Evolutionary conservation across 805 yeast genomes (phyloP), one percentile per base, ranked within the genome.

Genomic region (Dipodascus albidus): DNA sequence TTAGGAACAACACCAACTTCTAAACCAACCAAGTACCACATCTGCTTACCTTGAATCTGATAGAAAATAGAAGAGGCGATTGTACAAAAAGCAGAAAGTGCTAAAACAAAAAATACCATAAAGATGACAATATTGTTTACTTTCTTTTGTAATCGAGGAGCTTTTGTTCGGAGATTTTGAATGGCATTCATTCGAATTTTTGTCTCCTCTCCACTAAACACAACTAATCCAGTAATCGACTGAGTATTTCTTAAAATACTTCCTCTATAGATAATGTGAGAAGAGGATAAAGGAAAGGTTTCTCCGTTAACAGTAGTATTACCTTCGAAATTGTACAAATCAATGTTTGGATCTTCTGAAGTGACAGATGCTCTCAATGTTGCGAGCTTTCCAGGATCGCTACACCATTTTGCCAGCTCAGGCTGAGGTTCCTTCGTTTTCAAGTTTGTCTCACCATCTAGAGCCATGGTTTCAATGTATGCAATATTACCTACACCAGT

Each of bases 401-500:
- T 70, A 47, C 83, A 72, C 9, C 67, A 57, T 15, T 77, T 76
- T 44, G 82, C 74, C 1, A 91, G 59, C 56, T 82, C 86, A 1
- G 76, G 73, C 57, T 83, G 85, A 0, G 96, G 86, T 19, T 71
- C 70, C 60, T 80, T 82, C 4, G 86, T 75, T 66, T 93, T 93
- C 56, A 93, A 73, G 64, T 89, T 91, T 0, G 98, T 93, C 67
- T 93, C 99, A 51, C 99, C 99, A 68, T 93, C 99, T 50, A 93
- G 74, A 1, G 96, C 99, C 91, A 91, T 89, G 1, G 99, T 93
- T 67, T 93, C 99, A 19, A 90, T 81, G 58, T 80, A 87, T 1
- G 87, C 78, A 54, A 82, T 78, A 42, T 84, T 89, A 41, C 81
- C 79, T 41, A 68, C 67, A 2, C 81, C 82, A 51, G 77, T 77